phyloP scores from a whole-genome alignment of 2,329 filamentous ascomycete species.

The Proliferodiscus dingleyae region DNA sequence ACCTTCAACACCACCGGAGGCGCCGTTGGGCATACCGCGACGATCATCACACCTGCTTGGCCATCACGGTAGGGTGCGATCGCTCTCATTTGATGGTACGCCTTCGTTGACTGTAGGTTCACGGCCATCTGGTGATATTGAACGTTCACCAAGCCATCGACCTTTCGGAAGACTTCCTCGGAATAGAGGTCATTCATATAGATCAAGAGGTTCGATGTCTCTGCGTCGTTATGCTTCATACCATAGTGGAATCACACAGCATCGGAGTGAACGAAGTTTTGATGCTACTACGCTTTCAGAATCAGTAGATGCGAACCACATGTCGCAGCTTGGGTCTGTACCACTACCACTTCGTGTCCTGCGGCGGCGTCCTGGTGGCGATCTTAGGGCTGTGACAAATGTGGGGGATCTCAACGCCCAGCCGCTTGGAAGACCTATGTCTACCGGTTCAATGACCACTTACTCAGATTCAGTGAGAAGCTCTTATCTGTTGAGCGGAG shows the following conservation, averaged over 20 bases:
- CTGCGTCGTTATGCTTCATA: slow-evolving; percentile 56
- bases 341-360: slow-evolving; percentile 55
- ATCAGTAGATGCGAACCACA: slow-evolving; percentile 47
- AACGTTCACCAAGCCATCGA: slow-evolving; percentile 21
- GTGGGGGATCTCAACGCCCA: slow-evolving; percentile 54
- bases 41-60: slow-evolving; percentile 53
- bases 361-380: slow-evolving; percentile 68
- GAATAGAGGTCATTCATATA: slow-evolving; percentile 30
- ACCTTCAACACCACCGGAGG: slow-evolving; percentile 54
- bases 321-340: slow-evolving; percentile 40
- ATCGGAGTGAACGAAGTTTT: slow-evolving; percentile 53
- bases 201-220: slow-evolving; percentile 47
- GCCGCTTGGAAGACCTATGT: slow-evolving; percentile 48
- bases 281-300: slow-evolving; percentile 55
- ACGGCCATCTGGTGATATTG: slow-evolving; percentile 19
- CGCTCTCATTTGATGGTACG: slow-evolving; percentile 31
- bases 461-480: slow-evolving; percentile 57
- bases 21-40: slow-evolving; percentile 41
- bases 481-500: slow-evolving; percentile 43
- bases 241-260: slow-evolving; percentile 48
- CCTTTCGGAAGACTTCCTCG: slow-evolving; percentile 17
- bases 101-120: slow-evolving; percentile 26
- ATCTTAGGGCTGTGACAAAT: slow-evolving; percentile 64
- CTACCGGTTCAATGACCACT: slow-evolving; percentile 54
- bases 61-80: slow-evolving; percentile 33